Percentiles rank a stretch among this genome's conserved stretches.
Evolutionary conservation across 176 grass and related monocot genomes (phyloP).

Genomic region (Poa annua): DNA sequence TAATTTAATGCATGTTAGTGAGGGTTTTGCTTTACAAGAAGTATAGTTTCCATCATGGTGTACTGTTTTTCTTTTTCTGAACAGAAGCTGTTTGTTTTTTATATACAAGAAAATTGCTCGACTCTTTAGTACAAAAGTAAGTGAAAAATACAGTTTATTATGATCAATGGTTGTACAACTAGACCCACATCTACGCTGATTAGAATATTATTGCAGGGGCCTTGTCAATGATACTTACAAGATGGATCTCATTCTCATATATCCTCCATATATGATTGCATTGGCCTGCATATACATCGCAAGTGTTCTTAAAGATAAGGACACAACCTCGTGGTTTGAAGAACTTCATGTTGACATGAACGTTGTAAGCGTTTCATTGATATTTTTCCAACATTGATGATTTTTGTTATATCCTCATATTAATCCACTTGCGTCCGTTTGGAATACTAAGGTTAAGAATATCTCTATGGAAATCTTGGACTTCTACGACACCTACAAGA

Average conservation of each 20-base stretch:
- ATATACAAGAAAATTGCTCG: background rate
- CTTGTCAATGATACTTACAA: slow-evolving; percentile 97
- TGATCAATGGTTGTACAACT: background rate
- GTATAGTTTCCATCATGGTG: background rate
- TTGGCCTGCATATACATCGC: slow-evolving; percentile 95
- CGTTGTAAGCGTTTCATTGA: slow-evolving; percentile 45
- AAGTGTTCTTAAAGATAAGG: slow-evolving; percentile 80
- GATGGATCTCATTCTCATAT: slow-evolving; percentile 94
- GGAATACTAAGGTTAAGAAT: slow-evolving; percentile 64
- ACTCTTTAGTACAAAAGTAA: background rate
- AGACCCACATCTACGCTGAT: slow-evolving; percentile 28
- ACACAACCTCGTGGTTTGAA: slow-evolving; percentile 84
- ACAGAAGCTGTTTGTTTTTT: background rate
- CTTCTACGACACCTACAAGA: slow-evolving; percentile 81
- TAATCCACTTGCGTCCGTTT: background rate
- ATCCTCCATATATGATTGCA: slow-evolving; percentile 95
- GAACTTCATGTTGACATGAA: slow-evolving; percentile 94
- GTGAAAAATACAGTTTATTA: background rate
- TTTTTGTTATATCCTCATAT: background rate
- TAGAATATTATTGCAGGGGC: slow-evolving; percentile 57
- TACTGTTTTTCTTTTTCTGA: background rate
- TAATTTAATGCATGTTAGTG: too few species aligned
- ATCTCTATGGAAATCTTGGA: slow-evolving; percentile 90
- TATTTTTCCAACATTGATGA: background rate
- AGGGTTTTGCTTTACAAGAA: too few species aligned